Percentiles rank a stretch among this genome's conserved stretches.
Evolutionary conservation across 768 basidiomycete genomes (phyloP).

Genomic region (Lactarius quietus): DNA sequence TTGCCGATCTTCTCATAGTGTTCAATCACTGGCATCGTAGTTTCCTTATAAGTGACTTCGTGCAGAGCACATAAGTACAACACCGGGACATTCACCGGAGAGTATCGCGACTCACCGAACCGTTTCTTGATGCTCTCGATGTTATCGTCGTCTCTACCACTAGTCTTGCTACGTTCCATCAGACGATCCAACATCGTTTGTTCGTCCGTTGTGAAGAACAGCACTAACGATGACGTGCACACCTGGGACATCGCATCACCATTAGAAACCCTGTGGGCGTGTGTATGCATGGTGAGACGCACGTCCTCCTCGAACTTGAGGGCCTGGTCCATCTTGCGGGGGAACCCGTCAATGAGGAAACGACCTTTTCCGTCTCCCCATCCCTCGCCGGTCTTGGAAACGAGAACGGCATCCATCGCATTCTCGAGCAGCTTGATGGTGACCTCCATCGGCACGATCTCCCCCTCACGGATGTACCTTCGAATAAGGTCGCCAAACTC

Average conservation of each 20-base stretch:
- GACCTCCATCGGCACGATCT: slow-evolving; percentile 94
- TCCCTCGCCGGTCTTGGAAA: slow-evolving; percentile 43
- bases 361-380: slow-evolving; percentile 75
- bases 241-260: slow-evolving; percentile 45
- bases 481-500: slow-evolving; percentile 81
- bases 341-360: slow-evolving; percentile 97
- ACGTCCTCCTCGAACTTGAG: slow-evolving; percentile 85
- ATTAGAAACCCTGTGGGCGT: neutral
- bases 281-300: slow-evolving; percentile 27
- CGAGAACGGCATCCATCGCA: slow-evolving; percentile 71
- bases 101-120: slow-evolving; percentile 59
- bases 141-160: slow-evolving; percentile 96
- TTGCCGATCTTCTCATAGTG: slow-evolving; percentile 66
- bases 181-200: slow-evolving; percentile 84
- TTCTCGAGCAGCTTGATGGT: slow-evolving; percentile 94
- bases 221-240: slow-evolving; percentile 70
- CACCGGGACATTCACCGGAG: neutral
- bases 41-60: slow-evolving; percentile 76
- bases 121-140: slow-evolving; percentile 92
- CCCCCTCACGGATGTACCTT: slow-evolving; percentile 85
- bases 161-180: slow-evolving; percentile 87
- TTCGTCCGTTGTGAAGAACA: slow-evolving; percentile 87
- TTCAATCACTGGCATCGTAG: slow-evolving; percentile 91
- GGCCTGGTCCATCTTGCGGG: slow-evolving; percentile 98
- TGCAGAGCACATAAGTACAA: neutral